Conservation (phyloP, 345 rosid genomes). For the Raphanus sativus region DNA sequence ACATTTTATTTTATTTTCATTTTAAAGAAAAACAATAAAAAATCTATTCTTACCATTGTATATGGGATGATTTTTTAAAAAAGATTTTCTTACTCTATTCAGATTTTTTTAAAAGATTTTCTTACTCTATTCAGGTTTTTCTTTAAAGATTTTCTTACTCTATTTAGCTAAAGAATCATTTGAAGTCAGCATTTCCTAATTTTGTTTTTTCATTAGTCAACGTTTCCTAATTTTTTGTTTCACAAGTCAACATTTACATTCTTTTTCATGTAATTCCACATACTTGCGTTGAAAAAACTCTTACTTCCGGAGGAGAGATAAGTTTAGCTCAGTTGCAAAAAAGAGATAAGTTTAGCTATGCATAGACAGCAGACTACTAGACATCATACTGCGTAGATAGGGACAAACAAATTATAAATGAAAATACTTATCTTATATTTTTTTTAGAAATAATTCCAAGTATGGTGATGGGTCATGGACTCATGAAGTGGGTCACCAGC, state of each 20-base stretch:
- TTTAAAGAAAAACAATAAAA: not conserved
- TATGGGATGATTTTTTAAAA: not conserved
- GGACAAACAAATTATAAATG: slow-evolving; percentile 3
- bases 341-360: not conserved
- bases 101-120: too few relatives aligned
- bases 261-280: not conserved
- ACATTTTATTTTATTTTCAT: not conserved
- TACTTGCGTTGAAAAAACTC: not conserved
- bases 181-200: not conserved
- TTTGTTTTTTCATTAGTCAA: not conserved
- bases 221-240: not conserved
- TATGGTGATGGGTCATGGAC: slow-evolving; percentile 15
- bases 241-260: not conserved
- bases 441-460: not conserved
- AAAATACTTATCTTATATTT: not conserved
- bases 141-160: not conserved
- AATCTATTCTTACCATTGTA: not conserved
- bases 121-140: too few relatives aligned
- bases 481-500: slow-evolving; percentile 22
- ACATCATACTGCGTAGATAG: not conserved
- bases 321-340: too few relatives aligned
- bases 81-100: not conserved
- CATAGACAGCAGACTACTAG: not conserved
- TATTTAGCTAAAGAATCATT: not conserved
- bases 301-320: not conserved